Percentiles rank a stretch among this genome's conserved stretches.
Conservation (phyloP, 495 filamentous ascomycete genomes). For the Penicillium manginii region DNA sequence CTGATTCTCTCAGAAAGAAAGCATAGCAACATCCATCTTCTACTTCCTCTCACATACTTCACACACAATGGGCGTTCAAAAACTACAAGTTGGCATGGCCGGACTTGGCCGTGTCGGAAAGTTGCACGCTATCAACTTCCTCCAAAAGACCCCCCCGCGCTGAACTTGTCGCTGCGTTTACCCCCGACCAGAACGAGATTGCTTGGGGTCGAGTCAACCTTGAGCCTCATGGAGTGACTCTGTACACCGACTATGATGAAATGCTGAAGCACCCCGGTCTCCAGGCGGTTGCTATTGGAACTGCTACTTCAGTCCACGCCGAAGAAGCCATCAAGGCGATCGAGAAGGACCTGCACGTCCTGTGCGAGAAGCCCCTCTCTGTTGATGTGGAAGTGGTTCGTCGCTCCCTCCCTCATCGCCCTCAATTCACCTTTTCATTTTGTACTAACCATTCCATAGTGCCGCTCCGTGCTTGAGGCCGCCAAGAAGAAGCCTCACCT, state of each 20-base stretch:
- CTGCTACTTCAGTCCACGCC: constrained; percentile 45
- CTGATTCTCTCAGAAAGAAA: not conserved
- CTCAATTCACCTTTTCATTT: not conserved
- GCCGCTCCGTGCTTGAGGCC: constrained; percentile 15
- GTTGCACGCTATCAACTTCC: constrained; percentile 50
- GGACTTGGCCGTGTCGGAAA: constrained; percentile 57
- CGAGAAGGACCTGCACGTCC: constrained; percentile 47
- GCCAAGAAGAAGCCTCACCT: constrained; percentile 40
- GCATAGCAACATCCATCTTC: too few species aligned
- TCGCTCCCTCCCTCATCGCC: not conserved
- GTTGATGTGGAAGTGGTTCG: constrained; percentile 48
- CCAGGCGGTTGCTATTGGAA: constrained; percentile 51
- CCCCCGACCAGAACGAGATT: constrained; percentile 44
- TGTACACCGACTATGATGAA: constrained; percentile 50
- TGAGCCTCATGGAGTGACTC: constrained; percentile 38
- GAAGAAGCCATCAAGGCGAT: constrained; percentile 54
- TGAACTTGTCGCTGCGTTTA: constrained; percentile 52
- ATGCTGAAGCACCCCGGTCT: constrained; percentile 54
- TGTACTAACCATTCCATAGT: not conserved
- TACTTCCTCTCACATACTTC: not conserved
- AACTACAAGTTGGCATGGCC: constrained; percentile 43
- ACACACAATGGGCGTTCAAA: constrained; percentile 35
- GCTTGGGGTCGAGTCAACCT: constrained; percentile 46
- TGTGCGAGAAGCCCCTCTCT: constrained; percentile 56
- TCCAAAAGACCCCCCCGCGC: constrained; percentile 48